A percentile compares a stretch with the other conserved stretches of the same genome.
phyloP scores from a whole-genome alignment of 352 stramenopile species.

The Pythium sukuiense region DNA sequence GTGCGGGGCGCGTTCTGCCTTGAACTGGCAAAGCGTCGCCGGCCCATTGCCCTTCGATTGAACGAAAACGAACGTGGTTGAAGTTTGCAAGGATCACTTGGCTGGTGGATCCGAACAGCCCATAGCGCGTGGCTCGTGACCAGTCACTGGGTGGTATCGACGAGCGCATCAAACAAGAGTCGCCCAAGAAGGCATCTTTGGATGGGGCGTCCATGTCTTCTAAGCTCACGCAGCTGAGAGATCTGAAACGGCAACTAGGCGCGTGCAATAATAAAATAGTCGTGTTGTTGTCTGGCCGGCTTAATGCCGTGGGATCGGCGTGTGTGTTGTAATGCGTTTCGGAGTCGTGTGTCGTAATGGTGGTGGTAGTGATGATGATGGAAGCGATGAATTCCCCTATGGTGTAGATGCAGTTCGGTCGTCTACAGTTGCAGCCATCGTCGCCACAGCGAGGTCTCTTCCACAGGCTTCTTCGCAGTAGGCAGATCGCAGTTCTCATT shows the following conservation, averaged over 20 bases:
- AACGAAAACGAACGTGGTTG: background rate
- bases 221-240: background rate
- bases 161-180: no score
- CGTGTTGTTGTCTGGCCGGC: background rate
- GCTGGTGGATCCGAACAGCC: background rate
- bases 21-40: no score
- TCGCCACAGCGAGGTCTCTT: slow-evolving; percentile 16
- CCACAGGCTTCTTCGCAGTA: slow-evolving; percentile 16
- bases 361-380: slow-evolving; percentile 2
- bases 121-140: background rate
- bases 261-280: background rate
- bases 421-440: slow-evolving; percentile 26
- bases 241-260: background rate
- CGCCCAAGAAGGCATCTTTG: no score
- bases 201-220: no score
- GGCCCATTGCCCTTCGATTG: background rate
- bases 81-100: background rate
- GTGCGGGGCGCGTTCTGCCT: background rate
- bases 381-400: background rate
- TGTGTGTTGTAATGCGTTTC: background rate
- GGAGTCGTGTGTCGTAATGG: background rate
- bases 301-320: background rate
- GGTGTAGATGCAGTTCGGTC: background rate
- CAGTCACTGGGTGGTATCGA: background rate
- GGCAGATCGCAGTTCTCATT: slow-evolving; percentile 25